Conservation (phyloP, 176 grass and related monocot genomes). For the Bromus sterilis region DNA sequence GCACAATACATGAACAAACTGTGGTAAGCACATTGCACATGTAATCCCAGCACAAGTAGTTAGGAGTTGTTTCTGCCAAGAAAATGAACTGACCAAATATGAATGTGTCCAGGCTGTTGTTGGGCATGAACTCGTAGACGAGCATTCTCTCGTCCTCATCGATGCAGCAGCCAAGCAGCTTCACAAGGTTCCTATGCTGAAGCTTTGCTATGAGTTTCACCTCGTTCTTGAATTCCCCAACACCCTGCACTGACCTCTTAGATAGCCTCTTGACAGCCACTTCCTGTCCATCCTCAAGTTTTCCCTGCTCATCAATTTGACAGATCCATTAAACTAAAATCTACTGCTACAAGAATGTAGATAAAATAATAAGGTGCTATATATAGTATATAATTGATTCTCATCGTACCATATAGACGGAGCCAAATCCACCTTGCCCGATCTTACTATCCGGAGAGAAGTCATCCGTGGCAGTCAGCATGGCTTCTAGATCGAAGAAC, state of each 20-base stretch:
- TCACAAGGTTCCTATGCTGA: neutral
- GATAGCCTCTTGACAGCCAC: neutral
- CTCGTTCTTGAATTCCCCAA: conserved; percentile 5
- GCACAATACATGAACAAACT: neutral
- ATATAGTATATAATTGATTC: neutral
- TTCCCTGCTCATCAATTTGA: neutral
- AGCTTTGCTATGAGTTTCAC: neutral
- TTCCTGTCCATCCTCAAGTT: neutral
- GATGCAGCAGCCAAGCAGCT: neutral
- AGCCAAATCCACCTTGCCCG: neutral
- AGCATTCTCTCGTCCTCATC: neutral
- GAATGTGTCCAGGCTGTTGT: neutral
- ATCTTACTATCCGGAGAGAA: neutral
- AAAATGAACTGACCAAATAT: neutral
- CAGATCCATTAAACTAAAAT: neutral
- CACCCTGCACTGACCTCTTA: neutral
- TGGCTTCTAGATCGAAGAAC: neutral
- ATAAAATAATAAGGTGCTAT: neutral
- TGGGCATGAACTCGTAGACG: neutral
- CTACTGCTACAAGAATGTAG: neutral
- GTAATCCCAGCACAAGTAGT: neutral
- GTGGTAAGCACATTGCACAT: neutral
- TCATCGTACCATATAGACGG: neutral
- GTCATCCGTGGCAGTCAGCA: neutral
- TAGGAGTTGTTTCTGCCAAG: neutral